A percentile compares a stretch with the other conserved stretches of the same genome.
Conservation (phyloP, 192 early-diverging fungal genomes). For the Powellomyces hirtus region DNA sequence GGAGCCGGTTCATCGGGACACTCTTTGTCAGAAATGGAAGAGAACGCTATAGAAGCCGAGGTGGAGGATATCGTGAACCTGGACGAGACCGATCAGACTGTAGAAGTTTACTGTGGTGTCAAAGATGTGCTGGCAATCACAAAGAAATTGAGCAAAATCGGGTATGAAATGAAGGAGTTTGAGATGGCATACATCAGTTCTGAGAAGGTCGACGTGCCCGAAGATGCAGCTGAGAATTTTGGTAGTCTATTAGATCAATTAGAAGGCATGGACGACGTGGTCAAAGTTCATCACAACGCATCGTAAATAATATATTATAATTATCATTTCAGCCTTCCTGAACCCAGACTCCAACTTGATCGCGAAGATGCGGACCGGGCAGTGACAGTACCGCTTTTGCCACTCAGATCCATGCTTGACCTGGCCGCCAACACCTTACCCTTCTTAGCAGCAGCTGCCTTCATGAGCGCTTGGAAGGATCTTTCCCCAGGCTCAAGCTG, state of each 20-base stretch:
- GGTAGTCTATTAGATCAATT: slow-evolving; percentile 50
- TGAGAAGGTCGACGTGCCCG: slow-evolving; percentile 40
- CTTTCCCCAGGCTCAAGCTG: slow-evolving; percentile 6
- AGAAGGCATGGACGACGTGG: slow-evolving; percentile 65
- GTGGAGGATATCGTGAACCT: slow-evolving; percentile 55
- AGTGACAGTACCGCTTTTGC: not conserved
- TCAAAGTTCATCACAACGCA: slow-evolving; percentile 50
- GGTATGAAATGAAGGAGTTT: slow-evolving; percentile 58
- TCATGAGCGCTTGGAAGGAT: slow-evolving; percentile 17
- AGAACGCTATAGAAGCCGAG: slow-evolving; percentile 59
- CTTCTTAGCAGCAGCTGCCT: slow-evolving; percentile 26
- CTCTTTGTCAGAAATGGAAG: slow-evolving; percentile 41
- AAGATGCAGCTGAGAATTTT: slow-evolving; percentile 43
- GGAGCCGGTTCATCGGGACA: slow-evolving; percentile 35
- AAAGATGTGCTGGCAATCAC: slow-evolving; percentile 48
- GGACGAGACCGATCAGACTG: slow-evolving; percentile 21
- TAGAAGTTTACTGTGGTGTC: slow-evolving; percentile 61
- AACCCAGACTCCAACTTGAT: not conserved
- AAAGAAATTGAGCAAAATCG: slow-evolving; percentile 37
- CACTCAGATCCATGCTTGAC: slow-evolving; percentile 3
- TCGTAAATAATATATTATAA: not conserved
- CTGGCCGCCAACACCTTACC: slow-evolving; percentile 17
- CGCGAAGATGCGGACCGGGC: not conserved
- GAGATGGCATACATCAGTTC: slow-evolving; percentile 56
- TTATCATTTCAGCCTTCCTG: slow-evolving; percentile 2